Evolutionary conservation across 768 basidiomycete species (phyloP), one percentile per base, ranked within the genome.

Genomic region (Naganishia randhawae): DNA sequence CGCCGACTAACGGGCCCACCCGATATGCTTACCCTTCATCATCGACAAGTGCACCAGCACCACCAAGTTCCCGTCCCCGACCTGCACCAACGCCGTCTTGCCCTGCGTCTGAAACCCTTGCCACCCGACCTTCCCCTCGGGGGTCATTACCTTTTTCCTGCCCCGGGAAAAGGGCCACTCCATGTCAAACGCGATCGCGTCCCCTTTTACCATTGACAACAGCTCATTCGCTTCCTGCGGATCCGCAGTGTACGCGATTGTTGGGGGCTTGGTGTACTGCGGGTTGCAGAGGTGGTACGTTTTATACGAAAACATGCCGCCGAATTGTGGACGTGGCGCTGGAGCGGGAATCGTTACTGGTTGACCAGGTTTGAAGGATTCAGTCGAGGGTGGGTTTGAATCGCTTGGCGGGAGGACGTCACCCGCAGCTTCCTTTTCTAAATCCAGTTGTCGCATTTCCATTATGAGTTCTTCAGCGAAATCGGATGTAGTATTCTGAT

Each of bases 171-270:
- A 35, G 71, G 78, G 77, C 78, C 77, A 79, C 69, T 79, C 78
- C 33, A 79, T 67, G 55, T 79, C 78, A 65, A 79, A 75, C 0
- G 76, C 78, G 7, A 77, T 25, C 10, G 76, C 69, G 8, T 65
- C 51, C 1, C 77, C 77, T 31, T 62, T 52, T 29, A 79, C 57
- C 51, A 73, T 71, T 0, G 53, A n/a, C 1, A 79, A 33, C 8
- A 79, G 70, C 39, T 74, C 75, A 50, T 77, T 69, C 3, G 77
- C 74, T 55, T 78, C 78, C 9, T 68, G 45, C 0, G 67, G 29
- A 25, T 67, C 66, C 0, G 69, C 51, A 8, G 78, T 79, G 66
- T 77, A 79, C 10, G 67, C 77, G 17, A 75, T 42, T 33, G 68
- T 68, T 0, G 76, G 76, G 10, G 68, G 67, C 4, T 42, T 32